Percentiles rank a stretch among this genome's conserved stretches.
Evolutionary conservation across 768 basidiomycete species (phyloP).

Genomic region (Lactifluus echinatus): DNA sequence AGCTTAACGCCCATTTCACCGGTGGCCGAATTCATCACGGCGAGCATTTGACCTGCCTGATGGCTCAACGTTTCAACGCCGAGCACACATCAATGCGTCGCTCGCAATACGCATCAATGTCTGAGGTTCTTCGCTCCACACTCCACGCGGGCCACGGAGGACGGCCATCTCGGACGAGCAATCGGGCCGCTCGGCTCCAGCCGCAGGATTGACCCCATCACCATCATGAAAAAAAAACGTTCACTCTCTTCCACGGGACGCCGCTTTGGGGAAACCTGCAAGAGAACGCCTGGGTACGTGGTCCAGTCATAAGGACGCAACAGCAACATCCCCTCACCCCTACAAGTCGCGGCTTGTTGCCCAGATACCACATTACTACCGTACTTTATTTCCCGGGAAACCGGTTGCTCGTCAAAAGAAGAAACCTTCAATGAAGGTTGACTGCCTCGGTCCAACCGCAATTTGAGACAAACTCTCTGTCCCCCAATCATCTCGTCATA

Average conservation of each 20-base stretch:
- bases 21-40: no score
- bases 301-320: background rate
- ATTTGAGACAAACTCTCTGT: background rate
- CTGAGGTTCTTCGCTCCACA: no score
- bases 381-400: no score
- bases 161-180: background rate
- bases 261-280: background rate
- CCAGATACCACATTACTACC: no score
- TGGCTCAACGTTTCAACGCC: no score
- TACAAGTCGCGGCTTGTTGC: background rate
- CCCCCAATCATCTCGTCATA: background rate
- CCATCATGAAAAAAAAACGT: constrained; percentile 7
- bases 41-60: no score
- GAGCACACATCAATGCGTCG: no score
- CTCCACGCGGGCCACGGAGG: no score
- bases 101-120: no score
- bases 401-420: background rate
- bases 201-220: constrained; percentile 2
- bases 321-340: background rate
- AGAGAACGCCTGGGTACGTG: background rate
- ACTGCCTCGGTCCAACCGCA: background rate
- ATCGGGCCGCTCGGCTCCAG: constrained; percentile 7
- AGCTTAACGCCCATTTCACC: no score
- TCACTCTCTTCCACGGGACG: background rate
- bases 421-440: background rate